Conservation (phyloP, 129 eudicot species). For the Tanacetum coccineum region DNA sequence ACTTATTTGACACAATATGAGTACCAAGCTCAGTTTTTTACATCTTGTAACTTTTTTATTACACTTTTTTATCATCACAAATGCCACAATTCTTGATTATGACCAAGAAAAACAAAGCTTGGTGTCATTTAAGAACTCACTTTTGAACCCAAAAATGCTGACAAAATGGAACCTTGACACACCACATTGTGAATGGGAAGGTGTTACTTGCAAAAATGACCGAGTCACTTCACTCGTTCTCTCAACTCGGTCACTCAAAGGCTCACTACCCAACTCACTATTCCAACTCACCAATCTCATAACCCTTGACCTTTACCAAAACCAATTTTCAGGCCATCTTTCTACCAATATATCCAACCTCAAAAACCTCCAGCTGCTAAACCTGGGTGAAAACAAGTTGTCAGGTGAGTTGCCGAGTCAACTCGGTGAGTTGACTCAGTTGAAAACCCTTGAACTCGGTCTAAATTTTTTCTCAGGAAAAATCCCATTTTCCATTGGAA, state of each 20-base stretch:
- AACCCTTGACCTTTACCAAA: constrained; percentile 55
- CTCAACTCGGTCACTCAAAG: constrained; percentile 43
- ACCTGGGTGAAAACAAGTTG: constrained; percentile 45
- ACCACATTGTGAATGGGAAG: constrained; percentile 68
- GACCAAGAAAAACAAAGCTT: constrained; percentile 31
- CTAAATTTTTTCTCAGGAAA: constrained; percentile 50
- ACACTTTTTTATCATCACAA: constrained; percentile 7
- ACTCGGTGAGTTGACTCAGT: constrained; percentile 48
- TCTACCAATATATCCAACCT: constrained; percentile 38
- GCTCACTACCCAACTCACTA: constrained; percentile 38
- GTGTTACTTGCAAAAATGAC: constrained; percentile 45
- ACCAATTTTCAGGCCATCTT: constrained; percentile 40
- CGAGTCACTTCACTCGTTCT: constrained; percentile 57
- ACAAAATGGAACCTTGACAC: constrained; percentile 40
- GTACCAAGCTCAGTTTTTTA: constrained; percentile 30
- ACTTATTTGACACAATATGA: constrained; percentile 24
- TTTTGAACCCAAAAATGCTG: constrained; percentile 44
- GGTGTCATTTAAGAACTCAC: constrained; percentile 52
- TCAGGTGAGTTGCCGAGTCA: constrained; percentile 56
- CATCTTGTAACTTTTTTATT: constrained; percentile 21
- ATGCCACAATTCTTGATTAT: constrained; percentile 22
- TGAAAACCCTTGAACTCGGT: constrained; percentile 51
- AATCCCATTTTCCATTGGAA: constrained; percentile 44
- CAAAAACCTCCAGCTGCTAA: constrained; percentile 25
- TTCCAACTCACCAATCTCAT: constrained; percentile 43